Base-by-base conservation (phyloP, 306 rosid species). In the Pueraria montana region DNA sequence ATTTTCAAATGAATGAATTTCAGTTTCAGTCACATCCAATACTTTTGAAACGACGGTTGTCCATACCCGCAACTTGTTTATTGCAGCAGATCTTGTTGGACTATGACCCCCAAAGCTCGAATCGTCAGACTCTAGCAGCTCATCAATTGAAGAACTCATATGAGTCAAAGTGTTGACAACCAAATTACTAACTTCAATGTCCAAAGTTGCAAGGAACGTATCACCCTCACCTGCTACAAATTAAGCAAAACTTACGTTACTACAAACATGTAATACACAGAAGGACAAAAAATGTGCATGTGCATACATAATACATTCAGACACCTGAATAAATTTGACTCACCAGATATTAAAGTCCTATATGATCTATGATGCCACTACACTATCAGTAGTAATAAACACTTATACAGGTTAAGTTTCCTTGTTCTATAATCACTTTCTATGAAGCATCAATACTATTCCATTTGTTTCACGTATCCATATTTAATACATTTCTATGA, bases 1-100 rank as follows among this genome's bases (percentile, higher is more conserved):
- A 69, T 69, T 91, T 84, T 94, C 99, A 62, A 96, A 94, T 50
- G 17, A 87, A 90, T 89, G 94, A 82, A 94, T 90, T 89, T 94
- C 91, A 74, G 91, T 80, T 76, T 92, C 95, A 9, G 97, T 96
- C 67, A 84, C 80, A 86, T 94, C 98, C 90, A 96, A 38, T 8
- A 84, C 87, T 84, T 92, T 94, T 8, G 95, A 92, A 78, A 96
- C 63, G 50, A 90, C 91, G 81, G 89, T 88, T 88, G 91, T 96
- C 89, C 80, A 94, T 56, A 87, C 66, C 62, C 88, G 86, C 75
- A 96, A 77, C 88, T 91, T 88, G 80, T 85, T 89, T 81, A 93
- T 79, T 78, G 94, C 88, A 53, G 89, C 70, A 45, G 91, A 84
- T 75, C 83, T 86, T 85, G 43, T 70, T 58, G 48, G 65, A 76